Percentiles rank a stretch among this genome's conserved stretches.
Conservation (phyloP, 1,284 basidiomycete species). For the Macrocystidia cucumis region DNA sequence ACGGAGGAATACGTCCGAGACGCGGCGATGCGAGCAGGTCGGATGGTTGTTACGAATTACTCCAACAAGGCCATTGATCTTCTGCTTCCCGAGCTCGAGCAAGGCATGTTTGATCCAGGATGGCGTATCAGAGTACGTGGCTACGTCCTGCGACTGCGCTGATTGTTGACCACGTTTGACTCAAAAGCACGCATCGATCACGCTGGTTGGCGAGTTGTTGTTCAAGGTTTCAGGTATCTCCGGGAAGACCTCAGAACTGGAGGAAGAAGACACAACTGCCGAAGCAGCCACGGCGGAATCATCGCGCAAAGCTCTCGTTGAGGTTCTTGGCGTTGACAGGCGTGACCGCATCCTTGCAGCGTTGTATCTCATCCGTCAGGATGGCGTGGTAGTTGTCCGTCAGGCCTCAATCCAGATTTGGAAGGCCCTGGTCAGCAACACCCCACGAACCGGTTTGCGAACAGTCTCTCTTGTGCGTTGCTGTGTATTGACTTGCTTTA, state of each 20-base stretch:
- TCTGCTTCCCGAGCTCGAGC: constrained; percentile 90
- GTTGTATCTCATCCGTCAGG: constrained; percentile 92
- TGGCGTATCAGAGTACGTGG: constrained; percentile 88
- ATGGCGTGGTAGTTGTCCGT: constrained; percentile 85
- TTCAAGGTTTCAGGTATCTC: constrained; percentile 99
- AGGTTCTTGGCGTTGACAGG: constrained; percentile 85
- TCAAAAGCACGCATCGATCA: constrained; percentile 94
- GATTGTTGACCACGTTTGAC: neutral
- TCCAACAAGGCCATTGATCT: constrained; percentile 90
- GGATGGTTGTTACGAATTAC: constrained; percentile 98
- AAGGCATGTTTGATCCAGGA: constrained; percentile 89
- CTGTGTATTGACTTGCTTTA: constrained; percentile 11
- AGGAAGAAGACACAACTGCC: constrained; percentile 70
- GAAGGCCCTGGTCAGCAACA: constrained; percentile 96
- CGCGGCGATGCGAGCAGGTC: constrained; percentile 97
- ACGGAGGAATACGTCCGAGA: constrained; percentile 92
- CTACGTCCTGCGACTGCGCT: constrained; percentile 1
- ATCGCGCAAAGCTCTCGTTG: constrained; percentile 80
- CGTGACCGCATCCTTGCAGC: constrained; percentile 89
- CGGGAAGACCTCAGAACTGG: constrained; percentile 72
- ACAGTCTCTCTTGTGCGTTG: constrained; percentile 1
- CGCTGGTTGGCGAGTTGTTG: constrained; percentile 90
- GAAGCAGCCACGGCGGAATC: constrained; percentile 67
- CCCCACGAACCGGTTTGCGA: constrained; percentile 65
- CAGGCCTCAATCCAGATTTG: constrained; percentile 95